These are phyloP conservation scores for Oryza officinalis DNA, from an alignment of 176 grass and related monocot genomes.

Conservation along the genomic window DNA sequence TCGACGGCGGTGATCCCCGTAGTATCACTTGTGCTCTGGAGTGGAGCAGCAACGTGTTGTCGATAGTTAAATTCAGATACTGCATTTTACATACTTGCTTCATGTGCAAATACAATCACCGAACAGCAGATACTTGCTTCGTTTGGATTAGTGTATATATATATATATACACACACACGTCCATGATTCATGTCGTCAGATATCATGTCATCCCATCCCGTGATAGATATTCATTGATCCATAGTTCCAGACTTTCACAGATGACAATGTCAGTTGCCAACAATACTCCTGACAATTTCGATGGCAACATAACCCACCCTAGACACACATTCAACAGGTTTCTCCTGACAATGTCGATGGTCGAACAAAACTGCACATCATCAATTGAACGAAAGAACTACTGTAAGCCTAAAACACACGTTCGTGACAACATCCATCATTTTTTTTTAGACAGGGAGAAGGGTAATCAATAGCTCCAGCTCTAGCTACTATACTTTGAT, in stretches of 20 bases:
- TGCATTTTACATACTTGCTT: too few relatives aligned
- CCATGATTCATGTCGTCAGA: too few relatives aligned
- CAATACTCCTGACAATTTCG: neutral
- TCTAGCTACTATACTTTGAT: conserved; percentile 1
- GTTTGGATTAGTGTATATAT: too few relatives aligned
- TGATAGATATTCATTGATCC: neutral
- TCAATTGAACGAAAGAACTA: conserved; percentile 43
- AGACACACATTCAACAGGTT: neutral
- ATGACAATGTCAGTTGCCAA: neutral
- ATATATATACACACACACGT: too few relatives aligned
- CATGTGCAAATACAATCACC: too few relatives aligned
- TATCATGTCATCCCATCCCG: neutral
- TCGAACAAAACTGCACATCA: conserved; percentile 36
- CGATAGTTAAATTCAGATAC: too few relatives aligned
- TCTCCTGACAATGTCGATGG: neutral
- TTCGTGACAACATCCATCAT: neutral
- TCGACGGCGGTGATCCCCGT: too few relatives aligned
- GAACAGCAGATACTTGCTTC: too few relatives aligned
- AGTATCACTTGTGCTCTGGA: too few relatives aligned
- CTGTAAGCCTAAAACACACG: conserved; percentile 16
- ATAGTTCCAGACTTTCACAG: neutral
- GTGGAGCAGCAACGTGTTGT: too few relatives aligned
- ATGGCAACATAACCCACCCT: conserved; percentile 5
- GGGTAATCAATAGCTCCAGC: conserved; percentile 11
- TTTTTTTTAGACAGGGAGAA: neutral